Evolutionary conservation across 2,329 filamentous ascomycete genomes (phyloP).

Genomic region (Didymellaceae sp.): DNA sequence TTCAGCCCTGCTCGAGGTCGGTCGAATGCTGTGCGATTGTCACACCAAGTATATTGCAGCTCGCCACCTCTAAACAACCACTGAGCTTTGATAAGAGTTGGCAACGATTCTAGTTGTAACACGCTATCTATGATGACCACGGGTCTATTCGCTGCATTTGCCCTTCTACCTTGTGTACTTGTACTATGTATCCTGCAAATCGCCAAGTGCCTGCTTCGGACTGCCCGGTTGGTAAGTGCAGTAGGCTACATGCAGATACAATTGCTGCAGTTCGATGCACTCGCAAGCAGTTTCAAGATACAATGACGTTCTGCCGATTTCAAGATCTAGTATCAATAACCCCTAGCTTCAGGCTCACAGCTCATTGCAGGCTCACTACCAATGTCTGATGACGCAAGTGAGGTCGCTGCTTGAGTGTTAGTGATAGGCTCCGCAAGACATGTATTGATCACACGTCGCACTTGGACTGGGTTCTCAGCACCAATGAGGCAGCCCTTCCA

Average conservation of each 20-base stretch:
- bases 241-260: background rate
- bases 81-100: too few species aligned
- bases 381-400: constrained; percentile 7
- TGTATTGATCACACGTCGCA: background rate
- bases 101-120: too few species aligned
- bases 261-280: too few species aligned
- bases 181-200: too few species aligned
- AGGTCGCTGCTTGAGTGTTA: background rate
- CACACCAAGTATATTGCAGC: too few species aligned
- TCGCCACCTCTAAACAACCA: too few species aligned
- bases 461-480: background rate
- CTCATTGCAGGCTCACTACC: constrained; percentile 2
- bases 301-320: constrained; percentile 5
- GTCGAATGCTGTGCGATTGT: background rate
- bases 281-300: background rate
- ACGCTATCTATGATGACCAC: too few species aligned
- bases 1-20: constrained; percentile 7
- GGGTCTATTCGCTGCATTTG: too few species aligned
- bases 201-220: too few species aligned
- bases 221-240: too few species aligned
- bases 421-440: background rate
- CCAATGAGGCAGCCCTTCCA: background rate
- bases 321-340: constrained; percentile 7
- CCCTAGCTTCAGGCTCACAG: constrained; percentile 4
- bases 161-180: too few species aligned